A percentile compares a stretch with the other conserved stretches of the same genome.
phyloP scores from a whole-genome alignment of 495 filamentous ascomycete species.

The Neurospora sp. region DNA sequence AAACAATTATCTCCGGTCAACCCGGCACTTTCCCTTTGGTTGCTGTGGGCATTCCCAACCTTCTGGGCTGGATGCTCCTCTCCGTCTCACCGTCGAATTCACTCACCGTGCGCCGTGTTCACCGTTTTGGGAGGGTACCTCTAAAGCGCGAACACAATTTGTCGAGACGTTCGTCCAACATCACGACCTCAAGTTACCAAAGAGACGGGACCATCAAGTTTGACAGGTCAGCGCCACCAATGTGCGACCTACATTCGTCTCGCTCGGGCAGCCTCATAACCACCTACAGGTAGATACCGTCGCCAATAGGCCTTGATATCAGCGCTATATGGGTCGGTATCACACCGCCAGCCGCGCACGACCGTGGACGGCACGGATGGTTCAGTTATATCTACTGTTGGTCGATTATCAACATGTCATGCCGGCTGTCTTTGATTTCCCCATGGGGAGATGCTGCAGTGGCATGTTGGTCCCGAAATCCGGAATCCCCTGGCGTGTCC shows the following conservation, averaged over 20 bases:
- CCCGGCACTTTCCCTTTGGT: not conserved
- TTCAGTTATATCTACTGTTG: too few species aligned
- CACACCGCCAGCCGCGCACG: not conserved
- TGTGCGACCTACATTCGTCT: not conserved
- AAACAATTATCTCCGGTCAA: not conserved
- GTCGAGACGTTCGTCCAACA: not conserved
- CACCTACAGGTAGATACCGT: too few species aligned
- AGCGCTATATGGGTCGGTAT: not conserved
- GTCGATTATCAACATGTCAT: not conserved
- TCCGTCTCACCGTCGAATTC: not conserved
- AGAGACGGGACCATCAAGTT: not conserved
- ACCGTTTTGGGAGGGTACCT: not conserved
- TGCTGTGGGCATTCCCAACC: not conserved
- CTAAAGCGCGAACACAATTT: not conserved
- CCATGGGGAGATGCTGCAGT: not conserved
- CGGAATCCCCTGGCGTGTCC: not conserved
- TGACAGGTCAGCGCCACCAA: not conserved
- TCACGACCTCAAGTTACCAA: not conserved
- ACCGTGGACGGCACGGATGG: not conserved
- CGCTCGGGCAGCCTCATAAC: not conserved
- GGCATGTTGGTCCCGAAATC: not conserved
- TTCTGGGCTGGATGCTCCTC: not conserved
- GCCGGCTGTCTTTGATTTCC: not conserved
- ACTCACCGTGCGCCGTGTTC: not conserved
- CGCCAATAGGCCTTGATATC: too few species aligned